Base-by-base conservation (phyloP, 2,329 filamentous ascomycete species). In the Pyricularia pennisetigena region DNA sequence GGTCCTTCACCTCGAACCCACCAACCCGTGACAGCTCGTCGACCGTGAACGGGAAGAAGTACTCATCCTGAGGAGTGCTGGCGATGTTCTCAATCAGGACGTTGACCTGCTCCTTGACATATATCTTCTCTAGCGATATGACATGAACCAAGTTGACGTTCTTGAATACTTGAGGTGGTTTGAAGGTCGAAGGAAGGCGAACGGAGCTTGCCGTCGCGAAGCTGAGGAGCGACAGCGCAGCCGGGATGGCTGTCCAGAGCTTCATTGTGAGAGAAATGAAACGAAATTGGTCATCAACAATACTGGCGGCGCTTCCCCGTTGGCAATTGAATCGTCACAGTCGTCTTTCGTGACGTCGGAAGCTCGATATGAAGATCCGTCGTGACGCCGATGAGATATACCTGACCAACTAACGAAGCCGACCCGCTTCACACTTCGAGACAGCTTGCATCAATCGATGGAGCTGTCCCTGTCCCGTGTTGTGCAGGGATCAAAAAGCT, bases 61-160 rank as follows among this genome's bases (percentile, higher is more conserved):
- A 99, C 79, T 97, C 90, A 77, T 88, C 87, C 77, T 98, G 94
- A 23, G 93, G 86, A 72, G 89, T 82, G 70, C 86, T 84, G 75
- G 90, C 92, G 72, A 91, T 83, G 78, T 99, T 99, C 82, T 97
- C 91, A 71, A 99, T 88, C 67, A 97, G 84, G n/a, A 97, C 90
- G 80, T 98, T 97, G 83, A 97, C 88, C 16, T 89, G 90, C 80
- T 98, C 94, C 76, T 93, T 90, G 68, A 89, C 88, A 75, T 95
- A 98, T 73, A 88, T 91, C 84, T 97, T 98, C 80, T 98, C 94
- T 69, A 97, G 81, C 72, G 97, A 97, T 76, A 96, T 90, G 71
- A 91, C 89, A 74, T 95, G 91, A 67, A 98, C 90, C 32, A 98
- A 80, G 78, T 99, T 98, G 79, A 85, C 86, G 80, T 99, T 97